phyloP scores from a whole-genome alignment of 106 monocot genomes.

The Cymbidium sinense region DNA sequence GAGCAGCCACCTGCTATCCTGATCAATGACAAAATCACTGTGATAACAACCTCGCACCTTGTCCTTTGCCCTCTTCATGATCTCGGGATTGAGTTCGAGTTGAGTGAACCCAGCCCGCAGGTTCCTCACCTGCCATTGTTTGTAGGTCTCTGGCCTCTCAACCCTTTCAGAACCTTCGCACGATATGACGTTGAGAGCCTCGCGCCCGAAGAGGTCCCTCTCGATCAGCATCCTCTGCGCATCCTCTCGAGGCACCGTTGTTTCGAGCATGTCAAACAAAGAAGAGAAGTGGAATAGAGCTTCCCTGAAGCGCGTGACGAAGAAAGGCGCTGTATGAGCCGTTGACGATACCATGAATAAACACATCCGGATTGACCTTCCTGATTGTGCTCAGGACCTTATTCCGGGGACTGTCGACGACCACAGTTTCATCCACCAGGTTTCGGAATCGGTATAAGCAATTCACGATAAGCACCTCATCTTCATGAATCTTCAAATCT shows the following conservation, averaged over 20 bases:
- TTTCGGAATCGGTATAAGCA: conserved; percentile 60
- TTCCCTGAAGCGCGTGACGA: conserved; percentile 75
- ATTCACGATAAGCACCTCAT: conserved; percentile 77
- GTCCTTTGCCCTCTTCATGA: conserved; percentile 34
- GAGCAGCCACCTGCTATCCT: conserved; percentile 65
- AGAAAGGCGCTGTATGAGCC: conserved; percentile 82
- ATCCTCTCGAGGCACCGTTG: conserved; percentile 58
- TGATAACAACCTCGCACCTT: conserved; percentile 50
- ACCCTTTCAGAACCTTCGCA: conserved; percentile 79
- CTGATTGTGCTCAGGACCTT: conserved; percentile 65
- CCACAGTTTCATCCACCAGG: conserved; percentile 69
- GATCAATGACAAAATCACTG: conserved; percentile 74
- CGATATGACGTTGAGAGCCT: conserved; percentile 71
- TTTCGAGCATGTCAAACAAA: conserved; percentile 81
- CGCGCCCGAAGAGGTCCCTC: conserved; percentile 51
- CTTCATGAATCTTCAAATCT: conserved; percentile 57
- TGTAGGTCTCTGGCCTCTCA: conserved; percentile 85
- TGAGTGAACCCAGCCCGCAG: conserved; percentile 68
- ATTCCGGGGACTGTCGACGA: conserved; percentile 71
- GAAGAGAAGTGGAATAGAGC: conserved; percentile 74
- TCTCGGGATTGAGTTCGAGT: conserved; percentile 41
- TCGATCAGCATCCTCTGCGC: conserved; percentile 63
- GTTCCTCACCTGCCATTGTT: conserved; percentile 86
- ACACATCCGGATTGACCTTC: conserved; percentile 59
- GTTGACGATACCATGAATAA: conserved; percentile 75